Evolutionary conservation across 2,329 filamentous ascomycete species (phyloP), one percentile per base, ranked within the genome.

Genomic region (Paraconiothyrium brasiliense): DNA sequence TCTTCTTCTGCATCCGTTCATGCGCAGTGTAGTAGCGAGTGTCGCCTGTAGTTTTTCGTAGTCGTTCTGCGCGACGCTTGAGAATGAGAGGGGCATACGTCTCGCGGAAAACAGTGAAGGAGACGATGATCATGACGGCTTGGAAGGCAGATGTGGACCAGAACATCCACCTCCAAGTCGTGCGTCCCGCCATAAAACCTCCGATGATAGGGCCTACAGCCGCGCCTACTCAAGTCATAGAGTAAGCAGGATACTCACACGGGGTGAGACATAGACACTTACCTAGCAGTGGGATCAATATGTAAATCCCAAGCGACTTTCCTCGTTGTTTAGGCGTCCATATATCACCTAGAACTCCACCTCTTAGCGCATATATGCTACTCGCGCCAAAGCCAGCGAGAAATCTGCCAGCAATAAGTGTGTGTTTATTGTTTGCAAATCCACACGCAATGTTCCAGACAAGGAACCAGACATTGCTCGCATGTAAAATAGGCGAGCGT

Each of bases 21-120:
- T 73, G 69, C 0, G 71, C 58, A 5, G 82, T 71, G 44, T 68
- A 62, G 52, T 71, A 71, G 90, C 91, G 95, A 83, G 89, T 93
- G 48, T 91, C 82, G 5, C 87, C 83, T 64, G 86, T 91, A 61
- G 92, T 87, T 72, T 64, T 57, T 4, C 70, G 64, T 4, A 70
- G 48, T 35, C 59, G 61, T 24, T 48, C 66, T n/a, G 68, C 54
- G 68, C 70, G n/a, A 77, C 78, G 61, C 22, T 60, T 50, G 8
- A 86, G 71, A 4, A 86, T 76, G 1, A 78, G 62, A 0, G 81
- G 80, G 1, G 78, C 79, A 66, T 84, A 84, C 0, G 82, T 84
- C 65, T 85, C 83, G 20, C 69, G 64, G 71, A 51, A 73, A 55
- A 63, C 79, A 70, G 49, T 76, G 67, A 62, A 77, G 68, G 44